Base-by-base conservation (phyloP, 495 filamentous ascomycete genomes). In the Daldinia bambusicola region DNA sequence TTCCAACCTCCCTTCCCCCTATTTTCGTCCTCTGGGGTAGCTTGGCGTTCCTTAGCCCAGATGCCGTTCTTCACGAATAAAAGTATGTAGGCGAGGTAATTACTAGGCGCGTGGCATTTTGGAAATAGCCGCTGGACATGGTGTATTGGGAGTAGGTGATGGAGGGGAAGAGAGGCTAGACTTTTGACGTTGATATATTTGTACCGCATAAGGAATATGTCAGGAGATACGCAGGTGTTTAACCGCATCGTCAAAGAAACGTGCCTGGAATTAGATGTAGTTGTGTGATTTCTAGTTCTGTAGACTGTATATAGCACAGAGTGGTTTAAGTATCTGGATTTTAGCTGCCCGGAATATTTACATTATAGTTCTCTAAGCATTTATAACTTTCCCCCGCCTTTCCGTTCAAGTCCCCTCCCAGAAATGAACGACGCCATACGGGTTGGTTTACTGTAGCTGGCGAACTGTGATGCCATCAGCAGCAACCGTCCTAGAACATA, bases 401-500 rank as follows among this genome's bases (percentile, higher is more conserved):
- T n/a, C n/a, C n/a, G n/a, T n/a, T n/a, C n/a, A n/a, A n/a, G n/a
- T n/a, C n/a, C n/a, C n/a, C n/a, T n/a, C n/a, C n/a, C n/a, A n/a
- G n/a, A n/a, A n/a, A n/a, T n/a, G n/a, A n/a, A n/a, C n/a, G n/a
- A n/a, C n/a, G n/a, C n/a, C n/a, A n/a, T n/a, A n/a, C n/a, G n/a
- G n/a, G n/a, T n/a, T n/a, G n/a, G n/a, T n/a, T n/a, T n/a, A n/a
- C 58, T 61, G 20, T 12, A 51, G 59, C 30, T 63, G 61, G 48
- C 61, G 48, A 2, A 63, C 36, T 12, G 61, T 63, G 7, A 63
- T 31, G 34, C 32, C 37, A 18, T 63, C 22, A 6, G 45, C 10
- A 0, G 45, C 38, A 30, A 63, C 48, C 1, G 60, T 63, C 9
- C 32, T 52, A 0, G 61, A 63, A 48, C 55, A 63, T n/a, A 63